phyloP scores from a whole-genome alignment of 73 alveolate genomes.

The Paraurostyla sp. region DNA sequence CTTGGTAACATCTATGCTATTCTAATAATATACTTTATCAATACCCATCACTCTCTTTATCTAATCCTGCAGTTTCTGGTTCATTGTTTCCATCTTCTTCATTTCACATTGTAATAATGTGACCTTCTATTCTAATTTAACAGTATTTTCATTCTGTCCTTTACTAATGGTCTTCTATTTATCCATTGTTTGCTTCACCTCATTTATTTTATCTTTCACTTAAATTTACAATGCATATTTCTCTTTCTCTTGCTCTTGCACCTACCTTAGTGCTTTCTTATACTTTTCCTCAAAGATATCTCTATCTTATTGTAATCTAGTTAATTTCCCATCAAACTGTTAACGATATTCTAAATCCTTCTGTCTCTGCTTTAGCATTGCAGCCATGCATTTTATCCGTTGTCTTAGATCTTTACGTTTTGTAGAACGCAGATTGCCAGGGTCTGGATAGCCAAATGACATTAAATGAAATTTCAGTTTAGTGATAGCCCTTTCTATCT shows the following conservation, averaged over 20 bases:
- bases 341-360: constrained; percentile 51
- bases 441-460: constrained; percentile 64
- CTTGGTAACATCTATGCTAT: background rate
- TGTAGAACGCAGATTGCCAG: constrained; percentile 58
- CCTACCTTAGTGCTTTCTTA: background rate
- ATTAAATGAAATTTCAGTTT: background rate
- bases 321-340: background rate
- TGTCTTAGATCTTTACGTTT: constrained; percentile 45
- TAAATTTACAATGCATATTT: constrained; percentile 17
- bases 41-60: constrained; percentile 27
- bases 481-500: background rate
- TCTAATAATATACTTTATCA: background rate
- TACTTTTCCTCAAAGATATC: constrained; percentile 41
- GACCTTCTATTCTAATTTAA: constrained; percentile 2
- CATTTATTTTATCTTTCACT: constrained; percentile 15
- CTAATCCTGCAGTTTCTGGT: constrained; percentile 11
- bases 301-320: constrained; percentile 13
- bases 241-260: constrained; percentile 16
- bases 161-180: background rate
- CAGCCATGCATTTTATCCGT: constrained; percentile 51
- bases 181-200: background rate
- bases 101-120: background rate
- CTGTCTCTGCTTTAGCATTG: constrained; percentile 56
- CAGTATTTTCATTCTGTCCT: background rate
- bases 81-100: background rate